Percentiles rank a stretch among this genome's conserved stretches.
Conservation (phyloP, 306 rosid species). For the Rubus parviflorus region DNA sequence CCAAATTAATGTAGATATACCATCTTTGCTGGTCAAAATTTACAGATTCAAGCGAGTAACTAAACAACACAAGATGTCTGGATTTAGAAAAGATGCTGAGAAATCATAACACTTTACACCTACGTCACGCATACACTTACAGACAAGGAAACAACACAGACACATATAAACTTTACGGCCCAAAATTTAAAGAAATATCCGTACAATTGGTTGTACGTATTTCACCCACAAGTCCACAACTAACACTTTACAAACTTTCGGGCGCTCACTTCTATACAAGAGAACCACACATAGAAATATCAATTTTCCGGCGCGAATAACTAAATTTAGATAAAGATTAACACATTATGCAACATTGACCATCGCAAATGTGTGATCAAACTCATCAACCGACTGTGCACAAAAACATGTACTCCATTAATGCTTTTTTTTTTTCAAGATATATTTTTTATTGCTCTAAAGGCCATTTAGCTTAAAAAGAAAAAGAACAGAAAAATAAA, state of each 20-base stretch:
- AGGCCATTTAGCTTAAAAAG: neutral
- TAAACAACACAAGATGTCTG: neutral
- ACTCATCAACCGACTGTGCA: neutral
- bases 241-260: neutral
- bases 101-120: no score
- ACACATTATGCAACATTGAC: neutral
- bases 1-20: neutral
- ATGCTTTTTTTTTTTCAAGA: no score
- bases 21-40: neutral
- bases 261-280: neutral
- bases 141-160: neutral
- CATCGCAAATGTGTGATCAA: neutral
- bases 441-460: neutral
- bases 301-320: no score
- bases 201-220: neutral
- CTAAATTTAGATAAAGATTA: no score
- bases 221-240: neutral
- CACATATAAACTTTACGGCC: neutral
- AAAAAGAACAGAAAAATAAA: neutral
- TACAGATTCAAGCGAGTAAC: neutral
- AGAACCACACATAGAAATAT: neutral
- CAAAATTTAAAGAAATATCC: neutral
- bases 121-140: no score
- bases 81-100: no score
- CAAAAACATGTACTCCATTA: neutral